Conservation (phyloP, 192 early-diverging fungal genomes). For the Coemansia sp. region DNA sequence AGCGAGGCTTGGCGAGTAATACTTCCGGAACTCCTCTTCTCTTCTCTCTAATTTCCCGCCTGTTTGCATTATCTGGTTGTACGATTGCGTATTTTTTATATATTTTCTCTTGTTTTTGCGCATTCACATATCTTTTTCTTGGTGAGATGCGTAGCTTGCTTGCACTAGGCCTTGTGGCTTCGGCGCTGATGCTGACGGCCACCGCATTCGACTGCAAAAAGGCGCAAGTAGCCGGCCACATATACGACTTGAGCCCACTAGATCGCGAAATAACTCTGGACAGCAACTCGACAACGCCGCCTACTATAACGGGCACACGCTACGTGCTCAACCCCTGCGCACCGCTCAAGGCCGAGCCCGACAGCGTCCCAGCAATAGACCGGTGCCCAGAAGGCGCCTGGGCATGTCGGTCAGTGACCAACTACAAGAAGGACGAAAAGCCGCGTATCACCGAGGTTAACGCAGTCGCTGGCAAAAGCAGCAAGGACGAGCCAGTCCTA, state of each 20-base stretch:
- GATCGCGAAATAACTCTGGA: conserved; percentile 25
- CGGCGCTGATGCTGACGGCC: not conserved
- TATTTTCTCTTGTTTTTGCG: not conserved
- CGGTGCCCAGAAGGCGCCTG: conserved; percentile 43
- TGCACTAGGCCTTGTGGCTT: conserved; percentile 8
- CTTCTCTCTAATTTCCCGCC: not conserved
- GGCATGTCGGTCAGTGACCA: conserved; percentile 43
- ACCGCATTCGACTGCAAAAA: conserved; percentile 50
- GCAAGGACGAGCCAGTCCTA: conserved; percentile 18
- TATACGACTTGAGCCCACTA: conserved; percentile 43
- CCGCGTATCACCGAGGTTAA: conserved; percentile 40
- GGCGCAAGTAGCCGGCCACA: conserved; percentile 33
- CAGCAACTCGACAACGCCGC: conserved; percentile 42
- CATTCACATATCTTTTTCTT: not conserved
- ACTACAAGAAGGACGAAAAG: conserved; percentile 39
- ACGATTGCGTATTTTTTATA: not conserved
- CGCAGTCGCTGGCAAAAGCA: conserved; percentile 26
- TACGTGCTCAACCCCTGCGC: conserved; percentile 52
- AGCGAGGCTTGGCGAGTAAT: not conserved
- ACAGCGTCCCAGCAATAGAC: conserved; percentile 39
- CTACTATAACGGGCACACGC: conserved; percentile 33
- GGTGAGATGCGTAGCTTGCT: conserved; percentile 5
- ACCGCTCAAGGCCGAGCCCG: conserved; percentile 20
- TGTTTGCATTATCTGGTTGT: not conserved
- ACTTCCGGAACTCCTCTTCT: not conserved